Evolutionary conservation across 139 green algal genomes (phyloP).

Genomic region (Tetraselmis chui): DNA sequence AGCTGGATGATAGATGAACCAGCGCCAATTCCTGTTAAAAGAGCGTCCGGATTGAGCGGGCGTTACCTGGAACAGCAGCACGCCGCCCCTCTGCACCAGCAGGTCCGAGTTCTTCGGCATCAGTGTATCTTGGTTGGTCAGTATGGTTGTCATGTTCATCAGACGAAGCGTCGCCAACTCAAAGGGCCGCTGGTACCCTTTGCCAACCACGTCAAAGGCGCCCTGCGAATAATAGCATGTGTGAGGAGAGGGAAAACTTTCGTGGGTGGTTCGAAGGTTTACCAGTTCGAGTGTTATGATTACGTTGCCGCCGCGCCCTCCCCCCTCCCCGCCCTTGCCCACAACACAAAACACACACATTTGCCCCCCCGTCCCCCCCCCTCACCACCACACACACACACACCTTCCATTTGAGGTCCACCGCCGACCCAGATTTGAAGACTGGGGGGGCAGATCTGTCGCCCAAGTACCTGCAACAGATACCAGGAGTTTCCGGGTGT

Average conservation of each 20-base stretch:
- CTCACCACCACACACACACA: too few relatives aligned
- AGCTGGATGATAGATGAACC: too few relatives aligned
- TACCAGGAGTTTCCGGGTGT: not conserved
- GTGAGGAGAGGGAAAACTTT: too few relatives aligned
- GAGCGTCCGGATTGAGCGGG: too few relatives aligned
- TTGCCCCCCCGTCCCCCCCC: too few relatives aligned
- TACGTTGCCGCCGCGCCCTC: too few relatives aligned
- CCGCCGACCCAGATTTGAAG: slow-evolving; percentile 25
- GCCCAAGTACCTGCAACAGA: slow-evolving; percentile 50
- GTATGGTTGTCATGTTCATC: slow-evolving; percentile 72
- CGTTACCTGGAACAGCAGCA: not conserved
- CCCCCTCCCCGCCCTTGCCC: too few relatives aligned
- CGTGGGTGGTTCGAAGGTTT: too few relatives aligned
- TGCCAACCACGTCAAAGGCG: slow-evolving; percentile 70
- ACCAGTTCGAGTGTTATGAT: too few relatives aligned
- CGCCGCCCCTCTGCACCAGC: not conserved
- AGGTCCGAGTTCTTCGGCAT: not conserved
- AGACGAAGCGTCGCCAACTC: slow-evolving; percentile 77
- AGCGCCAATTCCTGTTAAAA: too few relatives aligned
- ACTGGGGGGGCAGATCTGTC: slow-evolving; percentile 50
- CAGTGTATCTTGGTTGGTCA: slow-evolving; percentile 52
- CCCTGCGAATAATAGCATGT: slow-evolving; percentile 11
- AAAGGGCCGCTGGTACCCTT: slow-evolving; percentile 68
- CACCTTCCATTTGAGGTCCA: not conserved
- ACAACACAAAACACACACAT: too few relatives aligned